Base-by-base conservation (phyloP, 192 early-diverging fungal genomes). In the Gaertneriomyces sp. region DNA sequence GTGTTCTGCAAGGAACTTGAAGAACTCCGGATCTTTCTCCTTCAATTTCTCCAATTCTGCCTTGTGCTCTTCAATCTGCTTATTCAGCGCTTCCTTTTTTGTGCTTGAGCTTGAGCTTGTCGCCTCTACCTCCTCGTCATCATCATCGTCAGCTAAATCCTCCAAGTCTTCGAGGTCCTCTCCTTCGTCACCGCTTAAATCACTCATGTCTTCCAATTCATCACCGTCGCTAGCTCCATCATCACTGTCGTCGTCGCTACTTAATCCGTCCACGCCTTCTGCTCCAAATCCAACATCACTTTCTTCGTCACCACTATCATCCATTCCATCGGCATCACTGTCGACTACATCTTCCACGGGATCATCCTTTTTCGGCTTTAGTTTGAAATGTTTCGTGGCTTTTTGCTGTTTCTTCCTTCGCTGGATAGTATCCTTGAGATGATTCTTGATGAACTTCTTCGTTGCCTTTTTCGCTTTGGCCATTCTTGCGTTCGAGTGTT, bases 1-100 rank as follows among this genome's bases (percentile, higher is more conserved):
- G 61, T 96, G 92, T 74, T 96, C 84, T 66, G 88, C 68, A 76
- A 98, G 78, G 71, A 84, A 98, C 74, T 98, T 79, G 80, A 88
- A 93, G 73, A 98, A 98, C 66, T 88, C 83, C 11, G 94, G 93
- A 65, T 98, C 94, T 67, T 87, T 87, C 60, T 88, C 75, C 66
- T 89, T 89, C 75, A 97, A 80, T 6, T 86, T 79, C 46, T 96
- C 89, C 47, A 99, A 73, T 76, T 99, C 78, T 64, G 82, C 64
- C 73, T 91, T 93, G 72, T 94, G 91, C 45, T 75, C 69, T 0
- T 77, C 75, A 49, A 85, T 88, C 51, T 88, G 79, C 77, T 38
- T 72, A 74, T 7, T 85, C 78, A 52, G 79, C 74, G 45, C 80
- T 74, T 39, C 79, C 81, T 12, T 39, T 9, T 44, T 42, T 16